These are phyloP conservation scores for Phialophora verrucosa DNA, from an alignment of 2,329 filamentous ascomycete species.

Conservation along the genomic window DNA sequence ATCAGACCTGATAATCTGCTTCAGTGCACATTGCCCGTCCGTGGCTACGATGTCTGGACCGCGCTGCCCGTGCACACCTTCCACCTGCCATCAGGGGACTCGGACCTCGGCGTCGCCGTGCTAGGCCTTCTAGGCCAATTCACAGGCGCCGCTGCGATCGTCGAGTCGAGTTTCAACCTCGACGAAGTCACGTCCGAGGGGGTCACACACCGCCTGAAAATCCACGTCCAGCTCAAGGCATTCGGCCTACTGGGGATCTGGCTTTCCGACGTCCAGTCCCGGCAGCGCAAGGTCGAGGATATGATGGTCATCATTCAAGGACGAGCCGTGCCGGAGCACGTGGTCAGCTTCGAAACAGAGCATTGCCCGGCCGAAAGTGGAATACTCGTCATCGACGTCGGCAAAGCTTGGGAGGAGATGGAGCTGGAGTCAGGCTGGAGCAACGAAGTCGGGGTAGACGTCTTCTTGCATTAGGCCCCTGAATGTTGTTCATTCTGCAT, in stretches of 20 bases:
- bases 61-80: conserved; percentile 71
- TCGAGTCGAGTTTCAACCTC: conserved; percentile 65
- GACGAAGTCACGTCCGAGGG: conserved; percentile 57
- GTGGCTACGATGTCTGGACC: conserved; percentile 81
- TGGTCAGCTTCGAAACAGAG: conserved; percentile 59
- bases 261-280: conserved; percentile 59
- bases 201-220: conserved; percentile 54
- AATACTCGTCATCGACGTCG: conserved; percentile 77
- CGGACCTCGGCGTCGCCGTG: conserved; percentile 61
- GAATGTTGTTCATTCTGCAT: not conserved
- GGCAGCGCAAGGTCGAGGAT: conserved; percentile 57
- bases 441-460: conserved; percentile 76
- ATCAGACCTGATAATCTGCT: conserved; percentile 56
- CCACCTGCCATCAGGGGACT: conserved; percentile 57
- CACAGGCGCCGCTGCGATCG: conserved; percentile 81
- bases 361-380: conserved; percentile 35
- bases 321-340: conserved; percentile 68
- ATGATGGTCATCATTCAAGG: conserved; percentile 79
- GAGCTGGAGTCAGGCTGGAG: conserved; percentile 73
- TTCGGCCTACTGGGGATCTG: conserved; percentile 75
- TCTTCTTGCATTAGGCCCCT: conserved; percentile 52
- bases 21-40: conserved; percentile 65
- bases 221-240: conserved; percentile 77
- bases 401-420: conserved; percentile 77
- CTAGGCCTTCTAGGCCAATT: conserved; percentile 86